Percentiles rank a stretch among this genome's conserved stretches.
Conservation (phyloP, 2,329 filamentous ascomycete genomes). For the Penicillium paneum region DNA sequence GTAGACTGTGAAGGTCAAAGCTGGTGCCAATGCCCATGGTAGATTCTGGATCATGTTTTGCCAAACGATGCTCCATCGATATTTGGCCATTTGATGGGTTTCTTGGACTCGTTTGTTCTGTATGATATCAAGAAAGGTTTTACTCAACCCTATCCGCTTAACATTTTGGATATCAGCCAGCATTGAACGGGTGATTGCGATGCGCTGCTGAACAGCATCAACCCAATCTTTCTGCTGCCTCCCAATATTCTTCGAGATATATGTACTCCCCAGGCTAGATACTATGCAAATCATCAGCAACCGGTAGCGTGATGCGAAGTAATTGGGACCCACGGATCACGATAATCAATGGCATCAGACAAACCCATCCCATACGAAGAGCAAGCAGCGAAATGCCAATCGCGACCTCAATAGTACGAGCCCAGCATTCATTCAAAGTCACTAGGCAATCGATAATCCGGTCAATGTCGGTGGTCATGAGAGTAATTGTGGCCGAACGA, state of each 20-base stretch:
- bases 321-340: background rate
- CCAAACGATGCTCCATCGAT: background rate
- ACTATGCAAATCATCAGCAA: background rate
- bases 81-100: background rate
- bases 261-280: background rate
- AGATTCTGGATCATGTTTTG: background rate
- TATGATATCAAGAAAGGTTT: background rate
- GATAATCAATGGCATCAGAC: background rate
- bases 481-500: background rate
- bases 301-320: fast-evolving
- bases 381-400: background rate
- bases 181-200: background rate
- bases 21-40: background rate
- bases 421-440: background rate
- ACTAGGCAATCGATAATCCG: background rate
- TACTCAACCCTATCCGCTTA: background rate
- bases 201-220: background rate
- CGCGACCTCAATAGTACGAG: background rate
- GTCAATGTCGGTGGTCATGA: background rate
- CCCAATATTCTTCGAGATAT: background rate
- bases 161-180: background rate
- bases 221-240: background rate
- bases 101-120: background rate
- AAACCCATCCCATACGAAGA: background rate
- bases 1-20: background rate